Percentiles rank a stretch among this genome's conserved stretches.
phyloP scores from a whole-genome alignment of 495 filamentous ascomycete genomes.

The Penicillium parvum region DNA sequence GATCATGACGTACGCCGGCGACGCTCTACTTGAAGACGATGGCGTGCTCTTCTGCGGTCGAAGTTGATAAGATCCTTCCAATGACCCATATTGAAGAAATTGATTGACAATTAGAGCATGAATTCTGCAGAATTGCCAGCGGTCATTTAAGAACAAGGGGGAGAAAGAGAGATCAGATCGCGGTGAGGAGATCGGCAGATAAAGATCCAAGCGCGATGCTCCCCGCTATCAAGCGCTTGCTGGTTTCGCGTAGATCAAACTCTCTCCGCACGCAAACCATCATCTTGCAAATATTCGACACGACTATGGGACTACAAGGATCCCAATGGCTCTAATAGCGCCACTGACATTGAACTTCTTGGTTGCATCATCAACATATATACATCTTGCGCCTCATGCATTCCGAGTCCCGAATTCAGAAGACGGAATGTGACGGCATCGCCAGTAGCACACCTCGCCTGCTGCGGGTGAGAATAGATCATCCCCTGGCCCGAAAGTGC shows the following conservation, averaged over 20 bases:
- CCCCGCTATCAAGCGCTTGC: constrained; percentile 1
- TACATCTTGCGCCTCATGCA: constrained; percentile 32
- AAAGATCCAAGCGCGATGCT: constrained; percentile 8
- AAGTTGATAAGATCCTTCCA: constrained; percentile 33
- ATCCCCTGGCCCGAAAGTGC: constrained; percentile 20
- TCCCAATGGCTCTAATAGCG: constrained; percentile 22
- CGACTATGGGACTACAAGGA: not conserved
- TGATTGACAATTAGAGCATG: not conserved
- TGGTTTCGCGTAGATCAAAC: not conserved
- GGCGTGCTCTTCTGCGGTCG: constrained; percentile 18
- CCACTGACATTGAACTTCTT: constrained; percentile 33
- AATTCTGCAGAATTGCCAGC: not conserved
- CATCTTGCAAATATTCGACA: not conserved
- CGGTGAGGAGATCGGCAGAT: constrained; percentile 5
- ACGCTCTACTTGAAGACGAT: constrained; percentile 28
- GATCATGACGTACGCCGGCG: constrained; percentile 40
- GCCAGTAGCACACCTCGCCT: constrained; percentile 19
- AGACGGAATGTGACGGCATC: constrained; percentile 15
- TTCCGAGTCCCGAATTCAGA: constrained; percentile 7
- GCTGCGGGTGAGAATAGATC: constrained; percentile 15
- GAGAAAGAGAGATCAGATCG: not conserved
- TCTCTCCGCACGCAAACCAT: not conserved
- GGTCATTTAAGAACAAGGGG: not conserved
- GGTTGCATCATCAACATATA: constrained; percentile 37
- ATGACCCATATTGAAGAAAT: constrained; percentile 27